A percentile compares a stretch with the other conserved stretches of the same genome.
These are phyloP conservation scores for Trametes cubensis DNA, from an alignment of 768 basidiomycete genomes.

Conservation along the genomic window DNA sequence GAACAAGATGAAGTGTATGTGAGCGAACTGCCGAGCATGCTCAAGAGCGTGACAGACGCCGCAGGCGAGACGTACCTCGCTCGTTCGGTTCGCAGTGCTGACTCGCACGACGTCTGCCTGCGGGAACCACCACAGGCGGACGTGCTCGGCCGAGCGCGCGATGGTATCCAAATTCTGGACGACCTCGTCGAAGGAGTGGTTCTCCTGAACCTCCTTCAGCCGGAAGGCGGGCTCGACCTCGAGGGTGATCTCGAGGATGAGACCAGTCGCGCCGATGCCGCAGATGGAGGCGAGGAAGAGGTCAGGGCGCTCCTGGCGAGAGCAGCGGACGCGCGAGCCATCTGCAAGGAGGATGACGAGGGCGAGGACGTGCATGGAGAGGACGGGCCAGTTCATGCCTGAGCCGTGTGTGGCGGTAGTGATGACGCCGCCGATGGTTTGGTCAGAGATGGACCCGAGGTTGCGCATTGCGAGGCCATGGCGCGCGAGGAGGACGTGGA, in stretches of 20 bases:
- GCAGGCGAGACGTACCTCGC: slow-evolving; percentile 56
- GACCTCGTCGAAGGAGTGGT: slow-evolving; percentile 64
- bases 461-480: slow-evolving; percentile 85
- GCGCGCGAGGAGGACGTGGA: slow-evolving; percentile 68
- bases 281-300: slow-evolving; percentile 90
- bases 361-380: slow-evolving; percentile 79
- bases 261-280: slow-evolving; percentile 87
- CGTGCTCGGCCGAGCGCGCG: slow-evolving; percentile 75
- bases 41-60: slow-evolving; percentile 14
- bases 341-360: slow-evolving; percentile 78
- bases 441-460: slow-evolving; percentile 95
- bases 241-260: slow-evolving; percentile 78
- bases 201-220: slow-evolving; percentile 70
- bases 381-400: slow-evolving; percentile 75
- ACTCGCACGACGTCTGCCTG: slow-evolving; percentile 71
- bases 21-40: background rate
- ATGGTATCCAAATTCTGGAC: slow-evolving; percentile 57
- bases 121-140: slow-evolving; percentile 96
- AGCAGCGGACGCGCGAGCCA: slow-evolving; percentile 69
- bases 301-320: slow-evolving; percentile 62
- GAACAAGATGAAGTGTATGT: background rate
- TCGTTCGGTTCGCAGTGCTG: slow-evolving; percentile 73
- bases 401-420: slow-evolving; percentile 96
- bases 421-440: slow-evolving; percentile 89
- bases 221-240: slow-evolving; percentile 83